A percentile compares a stretch with the other conserved stretches of the same genome.
Conservation (phyloP, 352 stramenopile genomes). For the Globisporangium lucens region DNA sequence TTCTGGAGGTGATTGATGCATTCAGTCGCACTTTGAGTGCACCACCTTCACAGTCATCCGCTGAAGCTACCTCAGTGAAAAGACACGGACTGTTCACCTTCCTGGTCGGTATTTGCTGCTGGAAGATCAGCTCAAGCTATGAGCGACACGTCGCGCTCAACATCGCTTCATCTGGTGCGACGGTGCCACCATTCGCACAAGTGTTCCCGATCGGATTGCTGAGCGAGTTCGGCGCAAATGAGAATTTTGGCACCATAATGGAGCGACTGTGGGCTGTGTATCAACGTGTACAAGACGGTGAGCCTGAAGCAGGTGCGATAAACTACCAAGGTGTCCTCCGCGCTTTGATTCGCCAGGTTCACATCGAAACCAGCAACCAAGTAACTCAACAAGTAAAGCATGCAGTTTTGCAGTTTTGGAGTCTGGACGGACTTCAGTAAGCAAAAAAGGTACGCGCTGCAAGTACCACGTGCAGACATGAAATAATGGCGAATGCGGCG, state of each 20-base stretch:
- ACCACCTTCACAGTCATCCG: background rate
- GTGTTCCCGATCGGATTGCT: slow-evolving; percentile 8
- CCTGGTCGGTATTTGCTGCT: slow-evolving; percentile 10
- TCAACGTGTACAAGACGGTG: background rate
- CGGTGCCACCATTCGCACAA: background rate
- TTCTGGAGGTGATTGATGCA: slow-evolving; percentile 16
- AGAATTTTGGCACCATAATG: slow-evolving; percentile 1
- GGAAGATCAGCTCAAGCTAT: slow-evolving; percentile 2
- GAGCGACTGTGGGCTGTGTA: slow-evolving; percentile 12
- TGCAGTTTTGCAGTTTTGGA: slow-evolving; percentile 18
- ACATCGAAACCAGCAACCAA: background rate
- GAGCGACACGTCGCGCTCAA: slow-evolving; percentile 4
- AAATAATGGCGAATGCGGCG: too few species aligned
- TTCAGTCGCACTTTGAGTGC: slow-evolving; percentile 4
- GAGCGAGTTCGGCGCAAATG: slow-evolving; percentile 10
- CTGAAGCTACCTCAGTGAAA: background rate
- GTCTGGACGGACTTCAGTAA: slow-evolving; percentile 7
- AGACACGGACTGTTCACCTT: slow-evolving; percentile 16
- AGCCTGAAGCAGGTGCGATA: background rate
- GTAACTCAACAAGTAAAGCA: slow-evolving; percentile 3
- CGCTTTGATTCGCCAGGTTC: background rate
- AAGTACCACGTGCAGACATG: too few species aligned
- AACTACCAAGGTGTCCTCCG: slow-evolving; percentile 10
- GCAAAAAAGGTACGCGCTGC: slow-evolving; percentile 7
- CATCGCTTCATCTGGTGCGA: background rate